Conservation (phyloP, 768 basidiomycete genomes). For the Suillus luteus region DNA sequence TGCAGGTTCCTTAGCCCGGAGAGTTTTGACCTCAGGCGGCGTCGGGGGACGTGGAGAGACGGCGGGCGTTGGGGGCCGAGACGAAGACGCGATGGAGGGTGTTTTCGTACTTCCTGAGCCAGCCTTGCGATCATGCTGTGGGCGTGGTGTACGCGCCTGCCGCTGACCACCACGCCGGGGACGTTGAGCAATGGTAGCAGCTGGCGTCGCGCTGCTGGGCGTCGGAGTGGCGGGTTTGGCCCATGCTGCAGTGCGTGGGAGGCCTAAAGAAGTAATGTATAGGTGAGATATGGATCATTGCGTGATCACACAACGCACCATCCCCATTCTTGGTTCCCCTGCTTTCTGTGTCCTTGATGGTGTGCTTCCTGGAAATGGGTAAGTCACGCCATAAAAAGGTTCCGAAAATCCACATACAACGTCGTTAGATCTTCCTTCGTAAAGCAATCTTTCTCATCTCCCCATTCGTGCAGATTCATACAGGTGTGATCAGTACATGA, state of each 20-base stretch:
- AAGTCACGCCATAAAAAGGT: conserved; percentile 7
- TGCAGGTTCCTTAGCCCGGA: conserved; percentile 45
- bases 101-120: conserved; percentile 41
- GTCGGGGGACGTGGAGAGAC: conserved; percentile 41
- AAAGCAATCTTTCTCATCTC: conserved; percentile 96
- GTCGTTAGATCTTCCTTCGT: conserved; percentile 96
- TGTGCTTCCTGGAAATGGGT: conserved; percentile 69
- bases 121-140: conserved; percentile 46
- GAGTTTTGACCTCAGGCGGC: conserved; percentile 42
- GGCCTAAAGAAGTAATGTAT: conserved; percentile 30
- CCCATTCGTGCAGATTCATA: conserved; percentile 97
- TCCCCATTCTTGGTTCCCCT: conserved; percentile 62
- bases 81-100: conserved; percentile 50
- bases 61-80: conserved; percentile 62
- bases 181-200: conserved; percentile 35
- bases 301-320: conserved; percentile 36
- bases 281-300: conserved; percentile 22
- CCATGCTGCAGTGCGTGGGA: conserved; percentile 74
- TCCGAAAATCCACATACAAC: conserved; percentile 52
- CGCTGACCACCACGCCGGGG: conserved; percentile 50
- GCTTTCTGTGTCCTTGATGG: conserved; percentile 86
- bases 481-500: conserved; percentile 87
- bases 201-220: conserved; percentile 19
- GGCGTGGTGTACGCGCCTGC: conserved; percentile 46
- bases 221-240: conserved; percentile 44